A percentile compares a stretch with the other conserved stretches of the same genome.
Conservation (phyloP, 2,329 filamentous ascomycete species). For the Chrysoporthe cubensis region DNA sequence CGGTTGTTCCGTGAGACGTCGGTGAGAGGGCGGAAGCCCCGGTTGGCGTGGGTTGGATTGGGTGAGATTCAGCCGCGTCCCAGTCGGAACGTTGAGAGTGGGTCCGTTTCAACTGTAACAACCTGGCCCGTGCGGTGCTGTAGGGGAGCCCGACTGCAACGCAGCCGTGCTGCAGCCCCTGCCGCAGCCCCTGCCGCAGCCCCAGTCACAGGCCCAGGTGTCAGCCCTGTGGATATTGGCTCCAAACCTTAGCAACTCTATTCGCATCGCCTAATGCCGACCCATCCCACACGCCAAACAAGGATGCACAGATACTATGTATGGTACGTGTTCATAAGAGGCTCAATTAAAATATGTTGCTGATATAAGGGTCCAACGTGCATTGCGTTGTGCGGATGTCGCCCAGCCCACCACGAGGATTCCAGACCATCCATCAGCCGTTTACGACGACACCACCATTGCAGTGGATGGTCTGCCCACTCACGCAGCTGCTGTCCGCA, state of each 20-base stretch:
- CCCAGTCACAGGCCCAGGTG: not conserved
- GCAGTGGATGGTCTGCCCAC: constrained; percentile 67
- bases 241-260: constrained; percentile 5
- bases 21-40: not conserved
- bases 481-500: constrained; percentile 73
- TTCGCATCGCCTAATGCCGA: not conserved
- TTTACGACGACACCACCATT: constrained; percentile 56
- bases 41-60: constrained; percentile 1
- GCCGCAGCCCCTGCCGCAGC: not conserved
- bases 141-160: not conserved
- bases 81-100: constrained; percentile 6
- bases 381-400: not conserved
- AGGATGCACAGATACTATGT: not conserved
- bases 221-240: not conserved
- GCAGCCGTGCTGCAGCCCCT: not conserved
- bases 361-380: not conserved
- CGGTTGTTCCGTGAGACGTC: constrained; percentile 3
- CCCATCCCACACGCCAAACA: not conserved
- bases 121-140: not conserved
- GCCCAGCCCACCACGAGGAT: not conserved
- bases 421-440: constrained; percentile 39
- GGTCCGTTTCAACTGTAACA: not conserved
- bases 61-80: not conserved
- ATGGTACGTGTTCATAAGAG: not conserved
- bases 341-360: not conserved